A percentile compares a stretch with the other conserved stretches of the same genome.
Evolutionary conservation across 441 rosid species (phyloP).

Genomic region (Syzygium syzygioides): DNA sequence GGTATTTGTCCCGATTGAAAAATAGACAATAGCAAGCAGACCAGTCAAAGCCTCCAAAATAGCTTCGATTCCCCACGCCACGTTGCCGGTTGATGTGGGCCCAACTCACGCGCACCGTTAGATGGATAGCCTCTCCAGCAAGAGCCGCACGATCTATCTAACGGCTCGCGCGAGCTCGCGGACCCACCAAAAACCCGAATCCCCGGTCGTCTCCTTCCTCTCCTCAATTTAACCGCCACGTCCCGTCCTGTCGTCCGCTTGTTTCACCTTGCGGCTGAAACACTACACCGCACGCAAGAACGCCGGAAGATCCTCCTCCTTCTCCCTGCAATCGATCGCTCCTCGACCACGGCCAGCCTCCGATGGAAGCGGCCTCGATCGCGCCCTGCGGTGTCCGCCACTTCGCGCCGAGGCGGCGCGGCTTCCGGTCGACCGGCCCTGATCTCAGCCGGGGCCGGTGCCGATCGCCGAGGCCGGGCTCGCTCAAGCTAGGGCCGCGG

Average conservation of each 20-base stretch:
- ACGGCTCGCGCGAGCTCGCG: background rate
- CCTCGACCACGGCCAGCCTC: background rate
- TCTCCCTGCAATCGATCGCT: background rate
- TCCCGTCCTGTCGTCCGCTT: background rate
- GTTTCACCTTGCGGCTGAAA: background rate
- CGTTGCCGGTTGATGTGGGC: background rate
- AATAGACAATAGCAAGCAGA: too few relatives aligned
- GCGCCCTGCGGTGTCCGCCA: background rate
- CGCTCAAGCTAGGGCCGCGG: conserved; percentile 9
- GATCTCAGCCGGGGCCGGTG: background rate
- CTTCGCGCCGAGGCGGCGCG: background rate
- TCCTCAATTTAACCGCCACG: background rate
- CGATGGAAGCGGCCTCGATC: conserved; percentile 2
- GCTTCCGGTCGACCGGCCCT: background rate
- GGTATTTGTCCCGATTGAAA: too few relatives aligned
- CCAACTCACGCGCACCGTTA: background rate
- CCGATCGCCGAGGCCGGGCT: background rate
- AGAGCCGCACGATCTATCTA: background rate
- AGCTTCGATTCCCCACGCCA: too few relatives aligned
- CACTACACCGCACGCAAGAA: background rate
- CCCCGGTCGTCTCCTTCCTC: background rate
- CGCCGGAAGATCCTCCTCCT: too few relatives aligned
- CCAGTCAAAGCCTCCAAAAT: too few relatives aligned
- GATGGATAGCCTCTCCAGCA: background rate
- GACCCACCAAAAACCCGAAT: background rate